Conservation (phyloP, 805 yeast genomes). For the Starmerella bombicola region DNA sequence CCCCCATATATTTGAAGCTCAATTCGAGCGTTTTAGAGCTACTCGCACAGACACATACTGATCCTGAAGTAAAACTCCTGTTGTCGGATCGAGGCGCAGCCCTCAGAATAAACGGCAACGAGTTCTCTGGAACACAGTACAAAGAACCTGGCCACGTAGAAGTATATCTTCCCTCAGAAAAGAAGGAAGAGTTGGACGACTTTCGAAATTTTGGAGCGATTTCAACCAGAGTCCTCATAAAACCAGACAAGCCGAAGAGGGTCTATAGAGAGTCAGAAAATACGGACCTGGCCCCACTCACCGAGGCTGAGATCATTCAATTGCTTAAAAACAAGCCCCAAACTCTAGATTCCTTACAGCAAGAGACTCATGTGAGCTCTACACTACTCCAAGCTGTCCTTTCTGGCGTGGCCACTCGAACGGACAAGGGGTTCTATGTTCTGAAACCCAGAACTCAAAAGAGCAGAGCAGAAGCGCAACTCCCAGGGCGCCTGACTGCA, state of each 20-base stretch:
- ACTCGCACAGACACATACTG: slow-evolving; percentile 1
- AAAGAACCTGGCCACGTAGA: slow-evolving; percentile 22
- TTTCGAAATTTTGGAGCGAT: slow-evolving; percentile 18
- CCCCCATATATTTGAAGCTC: slow-evolving; percentile 22
- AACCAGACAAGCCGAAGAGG: slow-evolving; percentile 9
- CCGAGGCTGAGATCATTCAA: slow-evolving; percentile 8
- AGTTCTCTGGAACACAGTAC: slow-evolving; percentile 14
- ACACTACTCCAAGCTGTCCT: slow-evolving; percentile 7
- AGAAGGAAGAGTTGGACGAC: background rate
- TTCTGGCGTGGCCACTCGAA: slow-evolving; percentile 4
- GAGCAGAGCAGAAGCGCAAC: background rate
- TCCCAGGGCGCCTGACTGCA: background rate
- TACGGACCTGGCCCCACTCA: slow-evolving; percentile 8
- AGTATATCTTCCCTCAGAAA: slow-evolving; percentile 12
- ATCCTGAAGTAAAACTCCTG: slow-evolving; percentile 6
- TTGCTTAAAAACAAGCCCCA: slow-evolving; percentile 1
- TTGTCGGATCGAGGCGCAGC: slow-evolving; percentile 14
- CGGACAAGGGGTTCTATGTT: slow-evolving; percentile 12
- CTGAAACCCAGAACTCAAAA: slow-evolving; percentile 22
- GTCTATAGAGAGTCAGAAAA: background rate
- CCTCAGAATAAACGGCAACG: slow-evolving; percentile 12
- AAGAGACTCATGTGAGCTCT: slow-evolving; percentile 9
- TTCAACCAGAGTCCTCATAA: slow-evolving; percentile 13
- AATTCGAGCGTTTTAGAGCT: slow-evolving; percentile 13
- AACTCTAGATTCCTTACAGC: slow-evolving; percentile 1